Percentiles rank a stretch among this genome's conserved stretches.
Evolutionary conservation across 768 basidiomycete genomes (phyloP).

Genomic region (Podaxis mareebaensis): DNA sequence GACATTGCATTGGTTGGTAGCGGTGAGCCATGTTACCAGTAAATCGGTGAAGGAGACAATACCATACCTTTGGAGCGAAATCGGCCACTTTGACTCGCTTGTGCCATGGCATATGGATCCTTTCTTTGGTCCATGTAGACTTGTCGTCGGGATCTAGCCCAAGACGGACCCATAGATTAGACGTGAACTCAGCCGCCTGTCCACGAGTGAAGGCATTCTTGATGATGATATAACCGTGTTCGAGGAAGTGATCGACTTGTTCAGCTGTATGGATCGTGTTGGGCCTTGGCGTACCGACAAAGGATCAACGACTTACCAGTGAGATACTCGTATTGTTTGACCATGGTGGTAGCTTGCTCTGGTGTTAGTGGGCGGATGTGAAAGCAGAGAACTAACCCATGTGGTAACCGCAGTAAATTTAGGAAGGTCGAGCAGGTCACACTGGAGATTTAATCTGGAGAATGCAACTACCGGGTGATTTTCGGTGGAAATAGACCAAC

Average conservation of each 20-base stretch:
- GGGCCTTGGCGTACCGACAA: not conserved
- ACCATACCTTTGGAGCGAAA: slow-evolving; percentile 51
- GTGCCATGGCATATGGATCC: slow-evolving; percentile 58
- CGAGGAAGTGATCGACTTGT: slow-evolving; percentile 55
- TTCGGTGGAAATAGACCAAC: not conserved
- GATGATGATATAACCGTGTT: slow-evolving; percentile 55
- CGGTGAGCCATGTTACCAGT: slow-evolving; percentile 33
- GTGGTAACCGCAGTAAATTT: slow-evolving; percentile 11
- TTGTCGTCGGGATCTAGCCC: slow-evolving; percentile 54
- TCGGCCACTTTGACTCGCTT: slow-evolving; percentile 43
- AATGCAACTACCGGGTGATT: not conserved
- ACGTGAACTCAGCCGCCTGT: slow-evolving; percentile 49
- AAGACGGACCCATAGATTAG: slow-evolving; percentile 52
- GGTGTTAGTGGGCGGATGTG: not conserved
- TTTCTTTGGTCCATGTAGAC: slow-evolving; percentile 53
- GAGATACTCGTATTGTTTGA: slow-evolving; percentile 37
- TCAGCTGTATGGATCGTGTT: slow-evolving; percentile 32
- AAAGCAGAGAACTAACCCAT: not conserved
- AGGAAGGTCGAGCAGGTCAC: not conserved
- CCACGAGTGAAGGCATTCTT: slow-evolving; percentile 53
- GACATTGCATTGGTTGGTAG: not conserved
- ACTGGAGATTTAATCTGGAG: not conserved
- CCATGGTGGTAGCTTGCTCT: slow-evolving; percentile 23
- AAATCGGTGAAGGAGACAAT: not conserved
- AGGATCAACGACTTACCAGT: slow-evolving; percentile 28